Evolutionary conservation across 2,329 filamentous ascomycete species (phyloP).

Genomic region (Cytospora paraplurivora): DNA sequence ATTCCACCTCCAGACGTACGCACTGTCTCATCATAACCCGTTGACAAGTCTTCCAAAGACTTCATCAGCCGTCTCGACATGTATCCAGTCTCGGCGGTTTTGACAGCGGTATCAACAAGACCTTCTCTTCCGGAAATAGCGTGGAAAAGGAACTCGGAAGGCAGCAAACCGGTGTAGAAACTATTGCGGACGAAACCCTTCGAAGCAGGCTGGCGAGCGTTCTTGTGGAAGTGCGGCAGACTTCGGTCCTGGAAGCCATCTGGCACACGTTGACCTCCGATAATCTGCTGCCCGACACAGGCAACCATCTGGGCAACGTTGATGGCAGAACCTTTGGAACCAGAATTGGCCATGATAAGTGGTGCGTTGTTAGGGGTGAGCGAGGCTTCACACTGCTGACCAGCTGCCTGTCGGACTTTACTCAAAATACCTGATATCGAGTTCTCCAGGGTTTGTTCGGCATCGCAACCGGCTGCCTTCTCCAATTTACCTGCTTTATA

Average conservation of each 20-base stretch:
- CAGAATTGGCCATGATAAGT: slow-evolving; percentile 94
- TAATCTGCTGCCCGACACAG: slow-evolving; percentile 96
- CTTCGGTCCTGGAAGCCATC: slow-evolving; percentile 97
- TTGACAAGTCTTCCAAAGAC: slow-evolving; percentile 90
- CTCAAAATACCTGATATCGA: slow-evolving; percentile 88
- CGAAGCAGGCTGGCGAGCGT: slow-evolving; percentile 84
- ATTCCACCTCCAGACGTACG: slow-evolving; percentile 85
- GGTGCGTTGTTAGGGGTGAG: slow-evolving; percentile 91
- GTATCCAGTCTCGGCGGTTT: slow-evolving; percentile 97
- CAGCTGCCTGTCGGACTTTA: slow-evolving; percentile 87
- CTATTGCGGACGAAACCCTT: slow-evolving; percentile 98
- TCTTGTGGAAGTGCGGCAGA: slow-evolving; percentile 93
- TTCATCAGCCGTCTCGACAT: slow-evolving; percentile 99
- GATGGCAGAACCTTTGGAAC: slow-evolving; percentile 95
- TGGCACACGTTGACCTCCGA: slow-evolving; percentile 85
- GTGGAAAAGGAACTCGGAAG: slow-evolving; percentile 96
- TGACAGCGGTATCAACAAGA: slow-evolving; percentile 97
- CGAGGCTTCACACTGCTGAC: slow-evolving; percentile 86
- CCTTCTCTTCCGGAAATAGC: slow-evolving; percentile 98
- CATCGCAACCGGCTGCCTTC: slow-evolving; percentile 85
- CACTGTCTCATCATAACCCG: slow-evolving; percentile 92
- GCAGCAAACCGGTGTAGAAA: slow-evolving; percentile 89
- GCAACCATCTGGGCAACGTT: slow-evolving; percentile 99
- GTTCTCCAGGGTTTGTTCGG: slow-evolving; percentile 90
- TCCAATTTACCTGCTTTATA: slow-evolving; percentile 81